Conservation (phyloP, 1,284 basidiomycete genomes). For the Xerocomus nothofagi region DNA sequence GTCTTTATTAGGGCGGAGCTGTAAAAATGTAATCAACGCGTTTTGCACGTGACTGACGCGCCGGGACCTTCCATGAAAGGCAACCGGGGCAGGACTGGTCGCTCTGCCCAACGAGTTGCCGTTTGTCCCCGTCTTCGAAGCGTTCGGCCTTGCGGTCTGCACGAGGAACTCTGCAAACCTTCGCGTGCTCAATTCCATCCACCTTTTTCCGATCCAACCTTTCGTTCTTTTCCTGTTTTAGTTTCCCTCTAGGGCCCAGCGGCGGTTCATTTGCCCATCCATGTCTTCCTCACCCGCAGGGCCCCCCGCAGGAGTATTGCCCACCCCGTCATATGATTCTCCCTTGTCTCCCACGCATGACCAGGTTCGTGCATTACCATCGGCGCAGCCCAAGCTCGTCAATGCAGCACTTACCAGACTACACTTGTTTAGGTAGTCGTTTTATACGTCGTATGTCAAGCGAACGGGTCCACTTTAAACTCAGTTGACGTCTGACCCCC, state of each 20-base stretch:
- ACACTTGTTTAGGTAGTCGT: conserved; percentile 51
- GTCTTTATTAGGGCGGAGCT: conserved; percentile 34
- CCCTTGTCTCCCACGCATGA: conserved; percentile 41
- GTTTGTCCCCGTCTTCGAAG: conserved; percentile 13
- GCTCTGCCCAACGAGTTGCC: conserved; percentile 5
- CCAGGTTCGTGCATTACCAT: conserved; percentile 39
- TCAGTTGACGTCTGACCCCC: conserved; percentile 12
- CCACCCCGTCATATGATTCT: conserved; percentile 23
- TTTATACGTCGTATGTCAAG: conserved; percentile 67
- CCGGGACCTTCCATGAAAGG: conserved; percentile 17
- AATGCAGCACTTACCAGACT: conserved; percentile 30
- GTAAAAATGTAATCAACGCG: conserved; percentile 35
- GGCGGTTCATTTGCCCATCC: conserved; percentile 30
- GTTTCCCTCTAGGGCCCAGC: conserved; percentile 7
- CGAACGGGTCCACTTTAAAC: conserved; percentile 8
- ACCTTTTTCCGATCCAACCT: conserved; percentile 21
- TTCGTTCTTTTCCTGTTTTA: conserved; percentile 6
- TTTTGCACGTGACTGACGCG: conserved; percentile 37
- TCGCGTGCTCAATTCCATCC: conserved; percentile 16
- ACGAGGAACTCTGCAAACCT: conserved; percentile 32
- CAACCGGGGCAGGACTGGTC: conserved; percentile 4
- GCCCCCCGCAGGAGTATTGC: conserved; percentile 34
- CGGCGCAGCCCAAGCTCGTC: conserved; percentile 12
- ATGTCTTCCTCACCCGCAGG: conserved; percentile 34
- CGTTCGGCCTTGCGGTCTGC: conserved; percentile 32